These are phyloP conservation scores for Xylaria digitata DNA, from an alignment of 2,329 filamentous ascomycete genomes.

Conservation along the genomic window DNA sequence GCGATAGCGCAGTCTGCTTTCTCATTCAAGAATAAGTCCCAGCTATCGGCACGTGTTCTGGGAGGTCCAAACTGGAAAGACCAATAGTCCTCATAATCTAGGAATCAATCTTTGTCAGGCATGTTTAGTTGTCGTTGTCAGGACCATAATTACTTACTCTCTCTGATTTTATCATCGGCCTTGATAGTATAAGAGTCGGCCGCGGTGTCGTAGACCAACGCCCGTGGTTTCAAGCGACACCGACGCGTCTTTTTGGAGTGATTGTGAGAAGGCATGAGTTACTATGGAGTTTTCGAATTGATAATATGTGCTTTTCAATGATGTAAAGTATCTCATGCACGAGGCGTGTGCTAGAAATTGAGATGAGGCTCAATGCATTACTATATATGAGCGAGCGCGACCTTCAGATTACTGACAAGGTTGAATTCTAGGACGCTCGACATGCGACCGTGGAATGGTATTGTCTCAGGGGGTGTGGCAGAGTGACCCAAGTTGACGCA, in stretches of 20 bases:
- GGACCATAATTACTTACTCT: slow-evolving; percentile 9
- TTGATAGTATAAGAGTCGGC: slow-evolving; percentile 6
- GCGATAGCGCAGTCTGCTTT: background rate
- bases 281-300: background rate
- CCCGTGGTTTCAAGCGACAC: slow-evolving; percentile 17
- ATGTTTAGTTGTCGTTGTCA: background rate
- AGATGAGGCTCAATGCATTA: background rate
- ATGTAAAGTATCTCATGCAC: background rate
- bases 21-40: slow-evolving; percentile 25
- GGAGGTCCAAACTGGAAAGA: slow-evolving; percentile 26
- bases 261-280: background rate
- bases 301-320: background rate
- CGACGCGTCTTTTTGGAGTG: background rate
- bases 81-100: slow-evolving; percentile 26
- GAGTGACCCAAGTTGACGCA: background rate
- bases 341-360: background rate
- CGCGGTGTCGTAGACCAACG: slow-evolving; percentile 16
- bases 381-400: background rate
- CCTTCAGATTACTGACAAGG: background rate
- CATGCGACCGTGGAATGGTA: background rate
- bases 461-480: background rate
- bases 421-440: background rate
- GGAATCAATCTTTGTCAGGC: background rate
- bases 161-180: slow-evolving; percentile 10
- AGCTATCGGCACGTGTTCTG: slow-evolving; percentile 13